A percentile compares a stretch with the other conserved stretches of the same genome.
Conservation (phyloP, 2,329 filamentous ascomycete genomes). For the Didymella arachidicola region DNA sequence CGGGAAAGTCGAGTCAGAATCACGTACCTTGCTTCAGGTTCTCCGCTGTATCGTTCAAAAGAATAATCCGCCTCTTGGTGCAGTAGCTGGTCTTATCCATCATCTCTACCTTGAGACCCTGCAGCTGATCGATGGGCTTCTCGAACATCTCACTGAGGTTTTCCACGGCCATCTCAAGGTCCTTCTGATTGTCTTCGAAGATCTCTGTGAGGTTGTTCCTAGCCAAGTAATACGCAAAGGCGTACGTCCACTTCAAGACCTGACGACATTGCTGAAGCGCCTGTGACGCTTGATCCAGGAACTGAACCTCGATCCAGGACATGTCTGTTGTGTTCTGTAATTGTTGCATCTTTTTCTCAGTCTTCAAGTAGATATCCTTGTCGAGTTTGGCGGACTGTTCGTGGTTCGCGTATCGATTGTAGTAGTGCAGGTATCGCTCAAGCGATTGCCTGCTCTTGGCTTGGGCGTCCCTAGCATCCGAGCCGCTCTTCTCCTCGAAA, state of each 20-base stretch:
- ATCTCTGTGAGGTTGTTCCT: slow-evolving; percentile 96
- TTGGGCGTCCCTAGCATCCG: slow-evolving; percentile 89
- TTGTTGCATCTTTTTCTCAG: slow-evolving; percentile 98
- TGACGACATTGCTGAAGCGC: slow-evolving; percentile 96
- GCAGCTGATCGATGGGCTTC: slow-evolving; percentile 87
- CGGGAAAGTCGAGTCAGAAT: neutral
- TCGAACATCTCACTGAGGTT: slow-evolving; percentile 99
- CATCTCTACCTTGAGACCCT: slow-evolving; percentile 91
- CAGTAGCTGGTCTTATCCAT: slow-evolving; percentile 99
- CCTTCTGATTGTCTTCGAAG: slow-evolving; percentile 98
- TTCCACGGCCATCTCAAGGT: slow-evolving; percentile 96
- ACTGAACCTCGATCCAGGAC: slow-evolving; percentile 99
- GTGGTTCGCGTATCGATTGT: slow-evolving; percentile 98
- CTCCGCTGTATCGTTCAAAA: slow-evolving; percentile 91
- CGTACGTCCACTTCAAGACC: slow-evolving; percentile 99
- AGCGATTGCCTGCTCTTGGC: slow-evolving; percentile 88
- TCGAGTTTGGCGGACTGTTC: slow-evolving; percentile 97
- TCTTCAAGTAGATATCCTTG: slow-evolving; percentile 94
- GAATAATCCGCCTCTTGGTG: slow-evolving; percentile 86
- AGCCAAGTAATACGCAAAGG: slow-evolving; percentile 96
- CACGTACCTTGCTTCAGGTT: slow-evolving; percentile 84
- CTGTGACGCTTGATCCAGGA: slow-evolving; percentile 90
- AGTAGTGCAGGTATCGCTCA: slow-evolving; percentile 98
- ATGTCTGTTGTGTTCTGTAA: slow-evolving; percentile 92
- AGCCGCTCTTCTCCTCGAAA: slow-evolving; percentile 93